Evolutionary conservation across 169 alveolate species (phyloP).

Genomic region (Cryptosporidium viatorum): DNA sequence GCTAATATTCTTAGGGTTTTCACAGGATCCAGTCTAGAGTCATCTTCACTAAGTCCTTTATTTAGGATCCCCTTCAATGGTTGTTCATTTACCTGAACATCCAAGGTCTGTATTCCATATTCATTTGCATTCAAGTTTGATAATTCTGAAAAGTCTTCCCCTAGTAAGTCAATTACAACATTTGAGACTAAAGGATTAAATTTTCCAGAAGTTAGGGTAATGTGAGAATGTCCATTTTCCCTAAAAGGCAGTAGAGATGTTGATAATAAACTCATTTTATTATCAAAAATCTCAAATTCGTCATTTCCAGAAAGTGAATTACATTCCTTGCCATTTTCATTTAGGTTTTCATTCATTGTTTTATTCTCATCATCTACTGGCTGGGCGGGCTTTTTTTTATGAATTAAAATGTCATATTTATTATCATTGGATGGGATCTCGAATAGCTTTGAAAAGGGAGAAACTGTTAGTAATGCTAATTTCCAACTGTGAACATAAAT

Average conservation of each 20-base stretch:
- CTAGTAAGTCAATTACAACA: neutral
- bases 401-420: neutral
- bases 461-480: conserved; percentile 22
- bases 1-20: conserved; percentile 13
- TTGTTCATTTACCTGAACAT: conserved; percentile 4
- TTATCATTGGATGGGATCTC: conserved; percentile 9
- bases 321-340: neutral
- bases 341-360: too few relatives aligned
- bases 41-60: neutral
- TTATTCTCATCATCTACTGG: too few relatives aligned
- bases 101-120: neutral
- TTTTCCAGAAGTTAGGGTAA: conserved; percentile 30
- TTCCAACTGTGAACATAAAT: conserved; percentile 42
- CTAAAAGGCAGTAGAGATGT: conserved; percentile 28
- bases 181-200: conserved; percentile 42
- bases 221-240: conserved; percentile 39
- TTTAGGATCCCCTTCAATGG: conserved; percentile 13
- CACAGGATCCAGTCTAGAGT: neutral
- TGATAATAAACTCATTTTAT: neutral
- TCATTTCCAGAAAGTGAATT: neutral
- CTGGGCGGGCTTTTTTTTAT: neutral
- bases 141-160: neutral
- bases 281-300: neutral
- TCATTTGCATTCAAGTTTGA: neutral
- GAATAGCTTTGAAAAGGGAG: neutral